These are phyloP conservation scores for Lactarius hengduanensis DNA, from an alignment of 768 basidiomycete species.

Conservation along the genomic window DNA sequence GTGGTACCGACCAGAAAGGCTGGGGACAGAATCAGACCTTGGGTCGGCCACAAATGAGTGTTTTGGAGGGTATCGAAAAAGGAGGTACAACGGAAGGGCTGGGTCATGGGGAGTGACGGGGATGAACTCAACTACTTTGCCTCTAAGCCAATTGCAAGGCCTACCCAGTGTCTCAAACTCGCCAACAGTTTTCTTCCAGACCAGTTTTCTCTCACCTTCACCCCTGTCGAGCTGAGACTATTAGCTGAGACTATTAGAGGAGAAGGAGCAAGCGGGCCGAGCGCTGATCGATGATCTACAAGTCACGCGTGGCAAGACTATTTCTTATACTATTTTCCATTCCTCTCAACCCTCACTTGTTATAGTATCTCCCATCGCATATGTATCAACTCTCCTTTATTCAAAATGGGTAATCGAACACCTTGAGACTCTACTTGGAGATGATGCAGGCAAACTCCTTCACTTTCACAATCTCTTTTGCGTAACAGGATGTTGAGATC, in stretches of 20 bases:
- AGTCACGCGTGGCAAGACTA: too few species aligned
- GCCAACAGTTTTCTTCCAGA: conserved; percentile 22
- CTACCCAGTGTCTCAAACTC: conserved; percentile 21
- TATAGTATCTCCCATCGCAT: too few species aligned
- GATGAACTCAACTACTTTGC: conserved; percentile 36
- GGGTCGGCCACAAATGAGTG: too few species aligned
- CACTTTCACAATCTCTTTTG: conserved; percentile 22
- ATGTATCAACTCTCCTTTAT: conserved; percentile 41
- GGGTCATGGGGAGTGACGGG: conserved; percentile 27
- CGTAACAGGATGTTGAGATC: conserved; percentile 48
- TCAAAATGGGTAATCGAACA: conserved; percentile 60
- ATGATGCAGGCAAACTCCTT: background rate
- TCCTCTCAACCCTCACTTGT: too few species aligned
- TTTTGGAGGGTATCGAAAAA: conserved; percentile 45
- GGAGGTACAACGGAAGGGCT: conserved; percentile 70
- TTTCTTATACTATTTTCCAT: too few species aligned
- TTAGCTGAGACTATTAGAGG: too few species aligned
- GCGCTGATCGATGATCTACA: too few species aligned
- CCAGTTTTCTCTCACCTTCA: conserved; percentile 10
- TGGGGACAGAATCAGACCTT: conserved; percentile 49
- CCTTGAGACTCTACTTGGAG: conserved; percentile 32
- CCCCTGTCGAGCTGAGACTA: background rate
- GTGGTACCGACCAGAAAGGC: conserved; percentile 58
- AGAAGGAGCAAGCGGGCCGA: background rate
- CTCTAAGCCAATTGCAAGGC: conserved; percentile 64